Evolutionary conservation across 352 stramenopile species (phyloP), one percentile per base, ranked within the genome.

Genomic region (Pythium coloratum): DNA sequence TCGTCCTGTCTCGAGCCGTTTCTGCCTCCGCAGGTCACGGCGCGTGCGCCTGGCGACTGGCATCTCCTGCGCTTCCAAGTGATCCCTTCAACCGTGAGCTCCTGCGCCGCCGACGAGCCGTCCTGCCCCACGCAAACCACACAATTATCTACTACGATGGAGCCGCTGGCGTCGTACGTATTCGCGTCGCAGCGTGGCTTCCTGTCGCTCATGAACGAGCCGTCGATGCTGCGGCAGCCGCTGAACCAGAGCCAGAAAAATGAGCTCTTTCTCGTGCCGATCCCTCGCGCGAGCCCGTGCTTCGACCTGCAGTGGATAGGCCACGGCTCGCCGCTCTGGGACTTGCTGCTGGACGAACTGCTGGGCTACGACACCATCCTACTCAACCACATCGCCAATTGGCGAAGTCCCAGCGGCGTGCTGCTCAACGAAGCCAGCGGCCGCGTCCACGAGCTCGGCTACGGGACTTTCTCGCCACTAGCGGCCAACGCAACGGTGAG

Each of bases 281-380:
- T 91, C 33, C 75, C 81, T 1, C 75, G 58, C 28, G 65, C 70
- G 0, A 82, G 74, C 16, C 44, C 62, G 36, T 93, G 84, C 58
- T 89, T 93, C 67, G 67, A 78, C 28, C 62, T 89, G 6, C 51
- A 63, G 32, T 81, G 79, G 71, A 55, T 87, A 12, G 70, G 68
- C 30, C 64, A 69, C 24, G 34, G 49, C 4, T 71, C 80, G 24
- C 61, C 66, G 9, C 59, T 88, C 6, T 91, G 82, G 81, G 72
- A 65, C 10, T 34, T 75, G 40, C 62, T 90, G 14, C 66, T 86
- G 3, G 72, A 88, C 40, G 54, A 69, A 55, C 57, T 78, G 10
- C 40, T 92, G 55, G 94, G 94, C 13, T 96, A 90, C 40, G 91
- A 99, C 70, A 98, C 91, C 7, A 94, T 98, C 26, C 50, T 98